Evolutionary conservation across 768 basidiomycete species (phyloP).

Genomic region (Lyophyllum shimeji): DNA sequence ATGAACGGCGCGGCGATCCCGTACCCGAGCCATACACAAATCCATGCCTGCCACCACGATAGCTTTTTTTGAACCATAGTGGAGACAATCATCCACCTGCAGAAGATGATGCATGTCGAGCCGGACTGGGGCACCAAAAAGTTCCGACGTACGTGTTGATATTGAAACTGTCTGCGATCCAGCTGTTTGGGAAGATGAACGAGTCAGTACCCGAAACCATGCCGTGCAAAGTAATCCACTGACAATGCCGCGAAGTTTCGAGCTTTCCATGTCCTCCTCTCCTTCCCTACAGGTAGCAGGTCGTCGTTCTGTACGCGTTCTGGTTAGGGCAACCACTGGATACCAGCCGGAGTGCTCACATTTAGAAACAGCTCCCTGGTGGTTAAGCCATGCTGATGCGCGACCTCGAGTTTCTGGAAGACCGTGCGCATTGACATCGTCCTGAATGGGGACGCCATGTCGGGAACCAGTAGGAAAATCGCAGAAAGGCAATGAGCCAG

Average conservation of each 20-base stretch:
- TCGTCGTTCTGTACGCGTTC: constrained; percentile 63
- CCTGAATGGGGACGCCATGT: no score
- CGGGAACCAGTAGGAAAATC: neutral
- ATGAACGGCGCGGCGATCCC: constrained; percentile 67
- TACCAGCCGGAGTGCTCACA: neutral
- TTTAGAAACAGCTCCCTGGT: neutral
- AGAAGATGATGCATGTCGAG: constrained; percentile 1
- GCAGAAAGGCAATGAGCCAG: neutral
- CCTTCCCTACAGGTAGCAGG: constrained; percentile 62
- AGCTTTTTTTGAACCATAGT: constrained; percentile 73
- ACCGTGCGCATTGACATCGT: neutral
- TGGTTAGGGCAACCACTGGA: neutral
- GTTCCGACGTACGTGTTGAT: constrained; percentile 60
- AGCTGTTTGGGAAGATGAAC: constrained; percentile 37
- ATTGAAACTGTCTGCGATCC: constrained; percentile 82
- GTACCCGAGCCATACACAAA: constrained; percentile 72
- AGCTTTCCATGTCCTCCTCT: constrained; percentile 63
- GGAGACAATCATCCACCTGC: constrained; percentile 77
- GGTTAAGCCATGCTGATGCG: neutral
- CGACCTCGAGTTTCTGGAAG: neutral
- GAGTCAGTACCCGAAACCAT: neutral
- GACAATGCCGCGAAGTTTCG: constrained; percentile 71
- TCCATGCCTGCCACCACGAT: constrained; percentile 86
- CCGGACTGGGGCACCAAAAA: constrained; percentile 8
- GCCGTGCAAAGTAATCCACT: constrained; percentile 15